Evolutionary conservation across 805 yeast genomes (phyloP).

Genomic region (Yarrowia keelungensis): DNA sequence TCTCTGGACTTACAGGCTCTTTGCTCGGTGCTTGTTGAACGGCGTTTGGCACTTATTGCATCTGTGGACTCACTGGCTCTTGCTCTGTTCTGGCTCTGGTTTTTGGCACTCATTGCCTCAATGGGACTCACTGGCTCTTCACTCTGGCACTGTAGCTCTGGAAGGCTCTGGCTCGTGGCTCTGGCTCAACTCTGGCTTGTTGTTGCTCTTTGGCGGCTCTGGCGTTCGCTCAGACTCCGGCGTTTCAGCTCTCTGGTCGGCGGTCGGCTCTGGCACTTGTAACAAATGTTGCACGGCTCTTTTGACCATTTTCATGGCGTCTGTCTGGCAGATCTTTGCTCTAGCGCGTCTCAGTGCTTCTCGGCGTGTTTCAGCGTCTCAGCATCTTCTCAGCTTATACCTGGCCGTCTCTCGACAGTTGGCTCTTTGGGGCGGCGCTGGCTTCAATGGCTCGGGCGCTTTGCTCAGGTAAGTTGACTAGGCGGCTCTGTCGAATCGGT

Average conservation of each 20-base stretch:
- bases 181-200: neutral
- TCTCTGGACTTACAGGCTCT: conserved; percentile 19
- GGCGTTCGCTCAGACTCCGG: neutral
- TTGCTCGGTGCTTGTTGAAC: conserved; percentile 2
- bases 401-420: conserved; percentile 34
- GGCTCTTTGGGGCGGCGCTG: conserved; percentile 33
- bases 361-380: neutral
- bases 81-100: conserved; percentile 15
- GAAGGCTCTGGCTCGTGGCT: conserved; percentile 15
- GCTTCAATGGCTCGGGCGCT: conserved; percentile 30
- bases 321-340: conserved; percentile 27
- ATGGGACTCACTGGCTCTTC: conserved; percentile 23
- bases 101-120: conserved; percentile 25
- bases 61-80: conserved; percentile 16
- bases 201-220: neutral
- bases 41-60: conserved; percentile 26
- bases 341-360: conserved; percentile 26
- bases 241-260: too few relatives aligned
- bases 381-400: conserved; percentile 24
- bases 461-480: conserved; percentile 30
- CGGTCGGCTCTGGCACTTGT: neutral
- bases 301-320: conserved; percentile 14
- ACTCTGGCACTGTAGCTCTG: conserved; percentile 20
- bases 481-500: conserved; percentile 31
- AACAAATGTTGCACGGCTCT: conserved; percentile 1